Conservation (phyloP, 352 stramenopile species). For the Stramenopiles sp. region DNA sequence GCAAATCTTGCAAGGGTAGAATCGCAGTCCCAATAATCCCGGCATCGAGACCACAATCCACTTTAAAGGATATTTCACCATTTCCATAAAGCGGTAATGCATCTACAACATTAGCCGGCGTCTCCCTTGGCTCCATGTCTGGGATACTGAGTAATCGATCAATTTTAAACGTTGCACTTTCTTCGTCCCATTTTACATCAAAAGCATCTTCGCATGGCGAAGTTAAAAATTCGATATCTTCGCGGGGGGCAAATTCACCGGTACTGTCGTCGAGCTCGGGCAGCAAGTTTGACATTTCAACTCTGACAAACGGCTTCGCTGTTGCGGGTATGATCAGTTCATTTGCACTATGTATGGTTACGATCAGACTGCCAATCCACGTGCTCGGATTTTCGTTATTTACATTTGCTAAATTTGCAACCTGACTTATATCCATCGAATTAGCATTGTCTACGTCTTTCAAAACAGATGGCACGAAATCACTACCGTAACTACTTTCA, state of each 20-base stretch:
- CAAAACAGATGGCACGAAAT: not conserved
- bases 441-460: not conserved
- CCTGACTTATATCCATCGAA: not conserved
- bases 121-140: not conserved
- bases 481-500: not conserved
- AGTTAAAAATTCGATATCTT: not conserved
- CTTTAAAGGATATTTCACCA: not conserved
- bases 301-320: not conserved
- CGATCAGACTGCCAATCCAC: not conserved
- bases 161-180: not conserved
- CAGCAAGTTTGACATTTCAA: not conserved
- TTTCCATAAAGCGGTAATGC: not conserved
- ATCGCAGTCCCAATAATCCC: not conserved
- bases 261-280: not conserved
- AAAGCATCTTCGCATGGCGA: not conserved
- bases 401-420: not conserved
- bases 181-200: not conserved
- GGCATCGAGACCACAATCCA: not conserved
- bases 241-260: not conserved
- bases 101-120: not conserved
- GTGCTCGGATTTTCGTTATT: not conserved
- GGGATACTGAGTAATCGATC: not conserved
- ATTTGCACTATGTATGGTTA: slow-evolving; percentile 9
- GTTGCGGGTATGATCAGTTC: not conserved
- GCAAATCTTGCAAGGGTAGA: not conserved